Evolutionary conservation across 495 filamentous ascomycete species (phyloP), one percentile per base, ranked within the genome.

Genomic region (Penicillium bialowiezense): DNA sequence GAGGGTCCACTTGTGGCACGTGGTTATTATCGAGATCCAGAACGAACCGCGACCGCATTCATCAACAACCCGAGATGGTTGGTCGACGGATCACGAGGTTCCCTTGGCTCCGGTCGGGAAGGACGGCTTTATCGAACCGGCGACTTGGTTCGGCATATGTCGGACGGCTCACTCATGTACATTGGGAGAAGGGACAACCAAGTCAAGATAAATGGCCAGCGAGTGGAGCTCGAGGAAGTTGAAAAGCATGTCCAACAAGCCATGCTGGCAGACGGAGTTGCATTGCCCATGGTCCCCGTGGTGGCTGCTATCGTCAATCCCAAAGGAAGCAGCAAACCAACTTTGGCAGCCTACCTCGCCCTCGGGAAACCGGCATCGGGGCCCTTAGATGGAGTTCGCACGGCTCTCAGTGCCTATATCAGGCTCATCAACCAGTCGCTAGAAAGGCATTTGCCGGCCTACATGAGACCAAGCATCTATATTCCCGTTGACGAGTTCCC

Each of bases 1-100:
- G 78, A 80, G 62, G 80, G 81, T 0, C 71, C 73, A 3, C 62
- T 72, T 18, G 63, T 83, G 0, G 73, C 70, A 0, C 55, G 67
- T 0, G 75, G 74, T 0, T 85, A 85, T 48, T 56, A 82, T 7
- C 69, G 77, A 4, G 61, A 70, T 1, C 70, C 64, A 5, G 70
- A 69, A 38, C 61, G 70, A 52, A 82, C 77, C 0, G 54, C 44
- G 8, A 58, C 61, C 3, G 65, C 64, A 3, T 82, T 80, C 50
- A 67, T 82, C 20, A 1, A 24, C 1, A 14, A 23, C n/a, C 47
- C 52, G 15, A 36, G 20, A 10, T 26, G 23, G 23, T 26, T 26
- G 23, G 23, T 26, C 29, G 5, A 12, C 5, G 3, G 12, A 23
- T 50, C 46, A 9, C 2, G 5, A 7, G 33, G 9, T 1, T 18